Conservation (phyloP, 2,329 filamentous ascomycete genomes). For the Microcera coccophila region DNA sequence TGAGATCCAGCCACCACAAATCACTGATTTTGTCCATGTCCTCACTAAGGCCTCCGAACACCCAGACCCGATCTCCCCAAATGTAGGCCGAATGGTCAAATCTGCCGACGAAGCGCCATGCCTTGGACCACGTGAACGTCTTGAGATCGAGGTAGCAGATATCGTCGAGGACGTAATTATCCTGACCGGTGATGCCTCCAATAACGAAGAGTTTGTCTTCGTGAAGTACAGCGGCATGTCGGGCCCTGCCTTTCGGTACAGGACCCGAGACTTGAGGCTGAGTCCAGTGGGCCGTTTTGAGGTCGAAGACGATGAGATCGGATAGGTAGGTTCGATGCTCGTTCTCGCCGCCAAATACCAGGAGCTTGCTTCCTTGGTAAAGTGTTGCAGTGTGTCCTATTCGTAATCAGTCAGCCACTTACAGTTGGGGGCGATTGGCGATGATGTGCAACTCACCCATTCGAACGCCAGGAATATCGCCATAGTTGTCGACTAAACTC, state of each 20-base stretch:
- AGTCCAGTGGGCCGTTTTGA: conserved; percentile 92
- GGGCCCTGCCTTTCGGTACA: conserved; percentile 81
- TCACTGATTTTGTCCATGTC: conserved; percentile 97
- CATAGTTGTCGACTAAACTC: conserved; percentile 97
- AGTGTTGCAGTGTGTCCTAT: conserved; percentile 89
- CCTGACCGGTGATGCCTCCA: conserved; percentile 90
- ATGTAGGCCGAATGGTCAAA: conserved; percentile 96
- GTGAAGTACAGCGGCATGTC: conserved; percentile 89
- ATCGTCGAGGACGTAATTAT: conserved; percentile 89
- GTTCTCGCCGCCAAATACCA: conserved; percentile 97
- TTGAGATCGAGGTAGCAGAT: conserved; percentile 96
- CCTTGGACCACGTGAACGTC: conserved; percentile 94
- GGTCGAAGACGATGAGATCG: conserved; percentile 92
- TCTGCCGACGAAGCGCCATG: conserved; percentile 90
- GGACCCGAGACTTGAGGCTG: conserved; percentile 83
- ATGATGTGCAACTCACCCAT: conserved; percentile 67
- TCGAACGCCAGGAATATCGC: conserved; percentile 91
- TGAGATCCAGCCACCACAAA: conserved; percentile 95
- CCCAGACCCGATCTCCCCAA: conserved; percentile 88
- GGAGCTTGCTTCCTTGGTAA: conserved; percentile 89
- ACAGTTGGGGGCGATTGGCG: neutral
- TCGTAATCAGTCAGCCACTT: conserved; percentile 9
- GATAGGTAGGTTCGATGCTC: conserved; percentile 94
- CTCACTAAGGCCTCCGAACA: conserved; percentile 89
- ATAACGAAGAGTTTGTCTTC: conserved; percentile 96